phyloP scores from a whole-genome alignment of 2,329 filamentous ascomycete genomes.

The Paracoccidioides brasiliensis region DNA sequence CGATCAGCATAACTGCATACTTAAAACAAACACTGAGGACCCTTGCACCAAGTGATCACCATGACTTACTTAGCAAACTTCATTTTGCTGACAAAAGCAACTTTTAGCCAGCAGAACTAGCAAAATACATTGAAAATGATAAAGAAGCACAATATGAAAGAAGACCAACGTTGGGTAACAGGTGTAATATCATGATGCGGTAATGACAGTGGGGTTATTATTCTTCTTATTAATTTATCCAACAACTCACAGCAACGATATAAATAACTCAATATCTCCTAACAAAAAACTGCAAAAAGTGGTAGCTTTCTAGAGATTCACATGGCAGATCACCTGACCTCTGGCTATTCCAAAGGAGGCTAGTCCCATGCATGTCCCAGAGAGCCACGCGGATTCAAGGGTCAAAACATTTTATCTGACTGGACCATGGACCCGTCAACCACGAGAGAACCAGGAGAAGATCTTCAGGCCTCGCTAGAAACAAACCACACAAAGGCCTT shows the following conservation, averaged over 20 bases:
- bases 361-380: not conserved
- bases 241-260: not conserved
- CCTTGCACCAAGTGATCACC: not conserved
- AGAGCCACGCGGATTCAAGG: not conserved
- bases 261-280: not conserved
- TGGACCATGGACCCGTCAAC: not conserved
- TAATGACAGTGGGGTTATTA: too few species aligned
- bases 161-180: too few species aligned
- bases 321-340: not conserved
- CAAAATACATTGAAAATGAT: not conserved
- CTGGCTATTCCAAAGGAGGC: not conserved
- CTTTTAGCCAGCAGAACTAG: not conserved
- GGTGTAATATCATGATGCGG: too few species aligned
- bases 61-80: constrained; percentile 47
- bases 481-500: too few species aligned
- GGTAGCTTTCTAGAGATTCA: not conserved
- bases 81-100: constrained; percentile 27
- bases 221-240: too few species aligned
- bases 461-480: not conserved
- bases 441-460: not conserved
- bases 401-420: not conserved
- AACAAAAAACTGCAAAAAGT: not conserved
- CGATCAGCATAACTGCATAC: constrained; percentile 13
- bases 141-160: not conserved
- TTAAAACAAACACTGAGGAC: constrained; percentile 5